A percentile compares a stretch with the other conserved stretches of the same genome.
These are phyloP conservation scores for Mucor velutinosus DNA, from an alignment of 371 early-diverging fungal genomes.

Conservation along the genomic window DNA sequence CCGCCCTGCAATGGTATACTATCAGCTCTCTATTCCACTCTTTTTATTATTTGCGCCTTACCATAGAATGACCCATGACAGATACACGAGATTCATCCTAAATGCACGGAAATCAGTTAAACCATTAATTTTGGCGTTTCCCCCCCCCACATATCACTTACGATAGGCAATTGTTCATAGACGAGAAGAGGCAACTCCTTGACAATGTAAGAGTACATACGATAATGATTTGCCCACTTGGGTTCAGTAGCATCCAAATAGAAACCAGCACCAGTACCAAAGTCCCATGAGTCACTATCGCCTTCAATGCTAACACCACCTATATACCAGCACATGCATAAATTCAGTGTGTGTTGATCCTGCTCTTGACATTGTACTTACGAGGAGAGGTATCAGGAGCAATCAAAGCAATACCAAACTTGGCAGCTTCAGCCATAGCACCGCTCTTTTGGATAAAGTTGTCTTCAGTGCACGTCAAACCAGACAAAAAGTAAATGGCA, in stretches of 20 bases:
- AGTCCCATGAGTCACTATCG: constrained; percentile 56
- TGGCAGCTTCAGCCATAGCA: constrained; percentile 68
- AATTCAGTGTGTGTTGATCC: not conserved
- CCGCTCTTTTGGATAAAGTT: constrained; percentile 88
- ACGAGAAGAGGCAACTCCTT: constrained; percentile 72
- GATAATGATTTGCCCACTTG: constrained; percentile 74
- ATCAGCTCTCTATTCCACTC: constrained; percentile 20
- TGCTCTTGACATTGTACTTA: constrained; percentile 16
- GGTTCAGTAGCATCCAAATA: constrained; percentile 80
- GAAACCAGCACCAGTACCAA: constrained; percentile 76
- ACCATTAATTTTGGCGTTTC: not conserved
- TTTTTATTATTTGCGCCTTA: not conserved
- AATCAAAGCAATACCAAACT: constrained; percentile 73
- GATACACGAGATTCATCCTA: constrained; percentile 66
- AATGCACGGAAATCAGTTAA: not conserved
- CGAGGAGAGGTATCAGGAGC: constrained; percentile 91
- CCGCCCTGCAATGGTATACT: constrained; percentile 65
- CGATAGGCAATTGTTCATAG: constrained; percentile 59
- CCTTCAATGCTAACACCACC: constrained; percentile 53
- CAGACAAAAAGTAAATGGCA: constrained; percentile 73
- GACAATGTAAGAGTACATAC: constrained; percentile 86
- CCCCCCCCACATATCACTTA: constrained; percentile 32
- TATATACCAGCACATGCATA: constrained; percentile 9
- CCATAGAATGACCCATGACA: constrained; percentile 84
- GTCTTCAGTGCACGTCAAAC: constrained; percentile 81